Conservation (phyloP, 108 stramenopile species). For the Ochromonas danica region DNA sequence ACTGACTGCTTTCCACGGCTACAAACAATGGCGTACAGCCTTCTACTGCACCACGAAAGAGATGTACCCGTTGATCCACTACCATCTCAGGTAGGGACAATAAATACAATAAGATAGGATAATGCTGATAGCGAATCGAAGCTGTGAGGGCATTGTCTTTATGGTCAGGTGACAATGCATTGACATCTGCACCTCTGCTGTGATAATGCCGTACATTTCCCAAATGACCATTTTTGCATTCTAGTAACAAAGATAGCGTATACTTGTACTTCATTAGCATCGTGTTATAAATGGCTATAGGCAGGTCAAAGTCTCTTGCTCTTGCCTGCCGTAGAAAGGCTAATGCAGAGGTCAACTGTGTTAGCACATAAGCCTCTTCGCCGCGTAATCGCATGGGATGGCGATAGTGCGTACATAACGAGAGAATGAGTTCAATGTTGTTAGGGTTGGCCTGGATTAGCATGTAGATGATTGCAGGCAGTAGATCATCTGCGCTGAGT, state of each 20-base stretch:
- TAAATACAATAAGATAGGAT: background rate
- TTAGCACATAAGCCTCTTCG: conserved; percentile 23
- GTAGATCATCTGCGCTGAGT: conserved; percentile 25
- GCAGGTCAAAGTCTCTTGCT: background rate
- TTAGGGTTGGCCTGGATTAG: conserved; percentile 33
- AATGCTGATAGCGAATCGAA: background rate
- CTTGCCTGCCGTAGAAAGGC: background rate
- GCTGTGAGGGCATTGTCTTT: background rate
- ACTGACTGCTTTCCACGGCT: background rate
- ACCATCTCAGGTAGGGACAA: background rate
- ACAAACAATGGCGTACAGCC: background rate
- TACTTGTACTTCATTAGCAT: background rate
- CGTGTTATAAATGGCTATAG: background rate
- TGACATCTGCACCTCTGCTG: conserved; percentile 17
- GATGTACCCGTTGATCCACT: background rate
- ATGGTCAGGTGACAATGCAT: conserved; percentile 3
- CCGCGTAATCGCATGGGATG: background rate
- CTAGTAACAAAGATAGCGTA: background rate
- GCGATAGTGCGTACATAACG: background rate
- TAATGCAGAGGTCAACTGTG: background rate
- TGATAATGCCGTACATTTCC: background rate
- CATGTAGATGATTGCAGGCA: conserved; percentile 9
- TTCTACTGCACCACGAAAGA: conserved; percentile 1
- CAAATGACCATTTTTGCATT: conserved; percentile 19
- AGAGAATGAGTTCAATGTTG: background rate